Base-by-base conservation (phyloP, 768 basidiomycete genomes). In the Mrakia blollopis region DNA sequence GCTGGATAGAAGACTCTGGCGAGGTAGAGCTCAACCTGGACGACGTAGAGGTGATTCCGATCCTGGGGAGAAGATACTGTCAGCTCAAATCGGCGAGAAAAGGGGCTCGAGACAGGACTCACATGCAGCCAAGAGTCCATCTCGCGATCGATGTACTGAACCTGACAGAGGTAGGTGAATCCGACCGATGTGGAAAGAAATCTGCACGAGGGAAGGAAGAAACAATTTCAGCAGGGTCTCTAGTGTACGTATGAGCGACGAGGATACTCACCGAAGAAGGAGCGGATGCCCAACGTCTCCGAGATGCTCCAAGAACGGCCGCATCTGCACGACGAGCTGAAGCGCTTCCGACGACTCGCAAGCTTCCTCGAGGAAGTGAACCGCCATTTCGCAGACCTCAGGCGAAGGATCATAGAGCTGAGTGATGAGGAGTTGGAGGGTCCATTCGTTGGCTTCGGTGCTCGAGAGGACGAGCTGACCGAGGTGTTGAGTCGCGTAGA, bases 61-160 rank as follows among this genome's bases (percentile, higher is more conserved):
- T 94, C 93, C 96, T 98, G 80, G 3, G n/a, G 73, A 32, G 41
- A 18, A 14, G 9, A 63, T 2, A 2, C 28, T 35, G 3, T 57
- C 5, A 30, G 28, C 0, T 5, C 8, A 6, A 8, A 4, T 14
- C 44, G 37, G 1, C 6, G 50, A 72, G 28, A 35, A 10, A 54
- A 35, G 18, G 2, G 32, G 65, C 23, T 11, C 41, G 25, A 73
- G 35, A n/a, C n/a, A n/a, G n/a, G n/a, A 82, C 91, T 80, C 81
- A 95, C 96, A 82, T 93, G 89, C 81, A 96, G 93, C 97, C 97
- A 99, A 79, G 89, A 88, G 79, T 98, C 94, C 88, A 99, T 92
- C 83, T 98, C 94, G 65, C 91, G 88, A 80, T 94, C 91, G 76
- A 99, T 95, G 81, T 98, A 98, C 5, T 91, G 91, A 21, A 92